Percentiles rank a stretch among this genome's conserved stretches.
phyloP scores from a whole-genome alignment of 306 rosid species.

The Trifolium repens region DNA sequence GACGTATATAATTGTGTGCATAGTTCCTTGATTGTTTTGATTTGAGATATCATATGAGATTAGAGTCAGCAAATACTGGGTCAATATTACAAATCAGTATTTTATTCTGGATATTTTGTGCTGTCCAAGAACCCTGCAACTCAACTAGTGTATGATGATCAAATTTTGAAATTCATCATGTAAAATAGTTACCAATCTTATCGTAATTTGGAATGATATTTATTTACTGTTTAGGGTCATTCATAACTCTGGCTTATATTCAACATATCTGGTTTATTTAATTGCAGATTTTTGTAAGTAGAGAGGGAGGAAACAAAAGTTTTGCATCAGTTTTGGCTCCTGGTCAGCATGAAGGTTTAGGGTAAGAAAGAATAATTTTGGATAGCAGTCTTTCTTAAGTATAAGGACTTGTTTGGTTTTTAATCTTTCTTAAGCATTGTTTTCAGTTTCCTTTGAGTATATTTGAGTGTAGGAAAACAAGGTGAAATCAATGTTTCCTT shows the following conservation, averaged over 20 bases:
- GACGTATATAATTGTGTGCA: background rate
- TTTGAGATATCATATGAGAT: slow-evolving; percentile 5
- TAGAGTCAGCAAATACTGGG: slow-evolving; percentile 17
- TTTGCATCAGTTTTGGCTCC: slow-evolving; percentile 98
- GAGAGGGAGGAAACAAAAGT: slow-evolving; percentile 91
- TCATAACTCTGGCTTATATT: slow-evolving; percentile 30
- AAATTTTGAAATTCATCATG: slow-evolving; percentile 6
- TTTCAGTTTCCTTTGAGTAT: background rate
- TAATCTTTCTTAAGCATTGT: background rate
- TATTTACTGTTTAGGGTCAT: slow-evolving; percentile 38
- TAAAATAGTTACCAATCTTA: background rate
- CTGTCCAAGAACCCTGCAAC: slow-evolving; percentile 28
- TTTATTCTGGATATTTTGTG: background rate
- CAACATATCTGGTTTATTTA: slow-evolving; percentile 37
- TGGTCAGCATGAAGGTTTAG: slow-evolving; percentile 95
- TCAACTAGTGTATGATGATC: background rate
- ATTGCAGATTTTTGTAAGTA: slow-evolving; percentile 86
- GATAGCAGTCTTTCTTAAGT: slow-evolving; percentile 27
- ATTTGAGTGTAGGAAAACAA: background rate
- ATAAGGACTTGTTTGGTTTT: slow-evolving; percentile 7
- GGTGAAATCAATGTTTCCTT: background rate
- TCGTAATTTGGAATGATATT: slow-evolving; percentile 21
- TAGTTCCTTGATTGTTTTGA: slow-evolving; percentile 21
- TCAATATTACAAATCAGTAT: background rate
- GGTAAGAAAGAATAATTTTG: slow-evolving; percentile 63